A percentile compares a stretch with the other conserved stretches of the same genome.
Conservation (phyloP, 768 basidiomycete genomes). For the Lentinula raphanica region DNA sequence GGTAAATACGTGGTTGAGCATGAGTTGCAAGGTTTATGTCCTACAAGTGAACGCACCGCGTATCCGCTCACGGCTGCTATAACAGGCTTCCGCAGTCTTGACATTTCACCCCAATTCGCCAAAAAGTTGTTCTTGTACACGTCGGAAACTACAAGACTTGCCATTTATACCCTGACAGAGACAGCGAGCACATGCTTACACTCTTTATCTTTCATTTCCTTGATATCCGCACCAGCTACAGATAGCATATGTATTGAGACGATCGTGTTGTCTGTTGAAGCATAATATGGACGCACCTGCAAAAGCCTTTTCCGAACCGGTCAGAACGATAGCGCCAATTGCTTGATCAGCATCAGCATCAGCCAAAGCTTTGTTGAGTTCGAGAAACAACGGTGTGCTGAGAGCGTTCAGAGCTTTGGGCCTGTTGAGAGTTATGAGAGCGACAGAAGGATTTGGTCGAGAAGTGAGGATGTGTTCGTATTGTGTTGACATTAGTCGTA, state of each 20-base stretch:
- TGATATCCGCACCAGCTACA: conserved; percentile 93
- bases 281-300: conserved; percentile 57
- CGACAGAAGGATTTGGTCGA: conserved; percentile 60
- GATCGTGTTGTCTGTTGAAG: neutral
- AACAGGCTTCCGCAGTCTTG: conserved; percentile 80
- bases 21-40: neutral
- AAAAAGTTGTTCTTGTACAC: conserved; percentile 85
- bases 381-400: conserved; percentile 69
- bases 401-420: conserved; percentile 91
- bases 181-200: conserved; percentile 44
- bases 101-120: conserved; percentile 74
- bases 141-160: conserved; percentile 56
- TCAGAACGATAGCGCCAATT: conserved; percentile 84
- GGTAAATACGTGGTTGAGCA: neutral
- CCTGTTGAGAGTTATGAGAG: conserved; percentile 84
- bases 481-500: conserved; percentile 49
- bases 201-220: conserved; percentile 96
- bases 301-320: conserved; percentile 89
- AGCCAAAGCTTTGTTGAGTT: conserved; percentile 73
- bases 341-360: conserved; percentile 65
- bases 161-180: neutral
- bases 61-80: conserved; percentile 96
- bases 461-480: conserved; percentile 69
- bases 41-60: conserved; percentile 50
- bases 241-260: too few relatives aligned